Evolutionary conservation across 495 filamentous ascomycete genomes (phyloP), one percentile per base, ranked within the genome.

Genomic region (Parathielavia hyrcaniae): DNA sequence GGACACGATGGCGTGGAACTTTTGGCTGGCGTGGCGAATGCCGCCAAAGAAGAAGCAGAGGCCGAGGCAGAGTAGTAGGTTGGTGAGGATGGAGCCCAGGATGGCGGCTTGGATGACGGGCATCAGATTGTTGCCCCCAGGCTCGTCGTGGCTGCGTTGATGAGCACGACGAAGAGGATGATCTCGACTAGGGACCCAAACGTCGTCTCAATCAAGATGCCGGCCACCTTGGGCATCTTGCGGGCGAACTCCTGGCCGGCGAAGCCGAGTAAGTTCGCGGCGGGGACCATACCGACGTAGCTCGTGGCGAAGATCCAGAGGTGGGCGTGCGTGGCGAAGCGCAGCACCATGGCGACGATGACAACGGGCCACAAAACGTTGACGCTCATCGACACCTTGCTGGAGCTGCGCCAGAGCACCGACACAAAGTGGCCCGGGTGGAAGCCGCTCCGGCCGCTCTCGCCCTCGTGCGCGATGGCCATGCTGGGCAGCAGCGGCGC

Each of bases 251-350:
- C 87, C 61, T 88, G 84, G 13, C 88, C 87, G 7, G 86, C 85
- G 64, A 95, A 95, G 0, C 89, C 88, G n/a, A 95, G 78, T 40
- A 95, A 71, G 64, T 96, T 96, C 46, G 90, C 90, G 17, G 84
- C 82, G 8, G 90, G 90, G 7, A 95, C 79, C 83, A 44, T 44
- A 10, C 17, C 41, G 41, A 44, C 20, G 8, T 44, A 44, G 5
- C 17, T 20, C 6, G 19, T 4, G 4, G 41, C 41, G 19, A 44
- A 44, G 41, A 19, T 44, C 17, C 17, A 44, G 4, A 44, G 16
- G 19, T 17, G 41, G 4, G 41, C 41, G 19, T 44, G 17, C 17
- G 41, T 20, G 41, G 11, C 19, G 41, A 44, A 44, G 12, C 20
- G 41, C 41, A 44, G 7, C 2, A 44, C 20, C 2, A 44, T 44